phyloP scores from a whole-genome alignment of 306 rosid species.

The Sechiopsis laciniata region DNA sequence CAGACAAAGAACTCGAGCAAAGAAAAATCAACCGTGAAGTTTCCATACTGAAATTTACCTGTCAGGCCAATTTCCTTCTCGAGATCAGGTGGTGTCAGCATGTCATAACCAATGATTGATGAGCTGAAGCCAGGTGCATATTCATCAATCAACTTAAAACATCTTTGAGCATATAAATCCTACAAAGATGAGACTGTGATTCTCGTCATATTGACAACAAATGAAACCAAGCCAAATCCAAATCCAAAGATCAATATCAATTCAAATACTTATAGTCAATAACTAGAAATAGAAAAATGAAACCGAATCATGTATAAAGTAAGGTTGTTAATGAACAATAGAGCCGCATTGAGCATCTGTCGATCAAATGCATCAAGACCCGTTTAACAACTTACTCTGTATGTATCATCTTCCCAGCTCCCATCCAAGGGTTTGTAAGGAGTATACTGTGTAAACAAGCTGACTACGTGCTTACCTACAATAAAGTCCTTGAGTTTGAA shows the following conservation, averaged over 20 bases:
- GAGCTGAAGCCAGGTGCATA: constrained; percentile 85
- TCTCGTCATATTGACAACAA: constrained; percentile 6
- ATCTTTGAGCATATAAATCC: constrained; percentile 68
- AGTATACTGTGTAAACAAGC: constrained; percentile 82
- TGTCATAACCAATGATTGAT: constrained; percentile 71
- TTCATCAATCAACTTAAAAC: constrained; percentile 74
- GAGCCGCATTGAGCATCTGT: background rate
- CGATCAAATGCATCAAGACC: background rate
- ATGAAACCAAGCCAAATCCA: background rate
- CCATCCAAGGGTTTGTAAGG: constrained; percentile 79
- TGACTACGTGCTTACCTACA: constrained; percentile 83
- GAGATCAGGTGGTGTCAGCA: constrained; percentile 95
- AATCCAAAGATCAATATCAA: background rate
- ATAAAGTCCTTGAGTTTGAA: constrained; percentile 3
- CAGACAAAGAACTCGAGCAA: background rate
- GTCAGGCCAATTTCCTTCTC: constrained; percentile 89
- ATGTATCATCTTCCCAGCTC: constrained; percentile 65
- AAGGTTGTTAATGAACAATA: background rate
- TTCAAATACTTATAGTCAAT: background rate
- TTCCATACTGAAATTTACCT: constrained; percentile 33
- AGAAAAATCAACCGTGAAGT: background rate
- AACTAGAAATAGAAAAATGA: background rate
- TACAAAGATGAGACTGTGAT: constrained; percentile 24
- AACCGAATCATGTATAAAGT: background rate
- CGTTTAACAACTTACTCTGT: constrained; percentile 49